Evolutionary conservation across 495 filamentous ascomycete genomes (phyloP), one percentile per base, ranked within the genome.

Genomic region (Xylaria flabelliformis): DNA sequence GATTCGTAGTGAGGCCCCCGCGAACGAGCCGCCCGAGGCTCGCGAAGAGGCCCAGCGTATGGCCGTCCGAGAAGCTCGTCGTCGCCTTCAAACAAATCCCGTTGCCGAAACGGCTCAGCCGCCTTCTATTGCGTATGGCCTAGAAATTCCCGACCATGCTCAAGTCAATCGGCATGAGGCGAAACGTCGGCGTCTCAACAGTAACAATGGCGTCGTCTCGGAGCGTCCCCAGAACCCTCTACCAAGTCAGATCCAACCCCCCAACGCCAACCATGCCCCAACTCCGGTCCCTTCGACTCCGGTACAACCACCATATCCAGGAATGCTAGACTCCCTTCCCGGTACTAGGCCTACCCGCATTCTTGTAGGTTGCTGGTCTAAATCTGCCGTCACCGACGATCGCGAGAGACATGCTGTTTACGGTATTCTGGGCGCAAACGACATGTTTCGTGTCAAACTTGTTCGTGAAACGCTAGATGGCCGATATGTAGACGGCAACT

Each of bases 401-500:
- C 74, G 76, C 17, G 81, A 88, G 67, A 85, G 84, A 67, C 87
- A 88, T 71, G 86, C 85, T 0, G 85, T 87, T 5, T 86, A 82
- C 39, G 87, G 87, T 4, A 83, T 89, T 29, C 71, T 89, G 8
- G 85, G 85, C 7, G 79, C 78, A 7, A 86, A 85, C 62, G 86
- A 88, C 66, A 87, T 85, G 81, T 88, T 89, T 67, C 74, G 87
- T 4, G 83, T 87, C 65, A 89, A 88, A 73, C 78, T 89, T 2
- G 79, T 83, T 39, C 77, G 81, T 12, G 80, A 84, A 59, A 89
- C 85, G 4, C 82, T 85, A 26, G 84, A 86, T 66, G 87, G 87
- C 5, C 81, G 82, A 0, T 78, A 75, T n/a, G 76, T 83, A 2
- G 73, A 81, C 24, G 85, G 82, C 29, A 86, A 86, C 75, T 87